Conservation (phyloP, 208 protist genomes). For the Acanthamoeba triangularis region DNA sequence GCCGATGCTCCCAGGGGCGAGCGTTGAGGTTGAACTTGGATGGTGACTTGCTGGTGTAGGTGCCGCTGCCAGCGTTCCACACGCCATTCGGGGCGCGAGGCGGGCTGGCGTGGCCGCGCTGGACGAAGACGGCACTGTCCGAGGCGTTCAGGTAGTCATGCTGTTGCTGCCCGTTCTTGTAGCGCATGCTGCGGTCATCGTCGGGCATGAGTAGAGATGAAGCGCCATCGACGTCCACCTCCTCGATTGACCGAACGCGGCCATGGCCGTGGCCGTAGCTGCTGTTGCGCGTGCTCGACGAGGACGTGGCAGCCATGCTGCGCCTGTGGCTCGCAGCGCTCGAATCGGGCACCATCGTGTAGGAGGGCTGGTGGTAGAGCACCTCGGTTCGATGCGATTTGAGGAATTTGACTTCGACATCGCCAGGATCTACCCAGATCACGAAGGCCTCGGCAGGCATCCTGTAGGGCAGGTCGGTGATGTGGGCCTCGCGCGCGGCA, state of each 20-base stretch:
- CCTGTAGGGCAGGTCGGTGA: slow-evolving; percentile 33
- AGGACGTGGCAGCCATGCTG: neutral
- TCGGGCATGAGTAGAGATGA: neutral
- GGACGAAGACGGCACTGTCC: neutral
- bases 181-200: neutral
- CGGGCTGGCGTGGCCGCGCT: neutral
- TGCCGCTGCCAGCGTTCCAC: neutral
- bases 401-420: slow-evolving; percentile 58
- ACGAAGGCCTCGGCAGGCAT: slow-evolving; percentile 45
- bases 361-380: slow-evolving; percentile 52
- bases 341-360: neutral
- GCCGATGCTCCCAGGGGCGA: neutral
- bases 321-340: neutral
- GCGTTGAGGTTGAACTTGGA: neutral
- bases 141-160: neutral
- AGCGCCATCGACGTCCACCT: neutral
- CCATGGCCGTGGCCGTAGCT: neutral
- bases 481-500: slow-evolving; percentile 26
- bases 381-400: slow-evolving; percentile 55
- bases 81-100: neutral
- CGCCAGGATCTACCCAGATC: slow-evolving; percentile 66
- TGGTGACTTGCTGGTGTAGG: neutral
- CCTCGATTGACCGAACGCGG: neutral
- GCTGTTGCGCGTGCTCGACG: neutral
- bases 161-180: neutral